A percentile compares a stretch with the other conserved stretches of the same genome.
These are phyloP conservation scores for Quercus gilva DNA, from an alignment of 306 rosid species.

Conservation along the genomic window DNA sequence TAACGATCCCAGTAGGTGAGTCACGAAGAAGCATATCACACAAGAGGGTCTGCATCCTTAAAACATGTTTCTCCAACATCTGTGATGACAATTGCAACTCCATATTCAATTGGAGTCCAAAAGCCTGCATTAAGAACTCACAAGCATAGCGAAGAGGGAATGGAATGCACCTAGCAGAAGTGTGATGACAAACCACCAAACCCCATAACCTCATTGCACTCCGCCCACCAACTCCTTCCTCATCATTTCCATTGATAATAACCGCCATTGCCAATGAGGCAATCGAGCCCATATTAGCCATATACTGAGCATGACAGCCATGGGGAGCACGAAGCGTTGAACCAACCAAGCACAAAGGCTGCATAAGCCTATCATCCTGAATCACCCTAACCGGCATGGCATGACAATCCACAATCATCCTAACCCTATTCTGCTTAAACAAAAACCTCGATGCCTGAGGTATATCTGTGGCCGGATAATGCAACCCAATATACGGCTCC, in stretches of 20 bases:
- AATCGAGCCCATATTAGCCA: constrained; percentile 95
- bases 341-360: constrained; percentile 90
- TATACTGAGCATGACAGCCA: constrained; percentile 92
- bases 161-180: constrained; percentile 79
- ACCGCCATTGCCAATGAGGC: constrained; percentile 91
- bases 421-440: constrained; percentile 91
- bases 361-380: constrained; percentile 74
- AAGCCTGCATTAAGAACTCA: constrained; percentile 96
- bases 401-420: constrained; percentile 94
- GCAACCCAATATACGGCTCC: constrained; percentile 94
- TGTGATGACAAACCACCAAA: constrained; percentile 95
- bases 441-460: constrained; percentile 98
- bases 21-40: constrained; percentile 98
- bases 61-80: constrained; percentile 74
- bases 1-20: constrained; percentile 80
- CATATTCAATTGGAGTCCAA: constrained; percentile 92
- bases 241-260: constrained; percentile 76
- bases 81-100: constrained; percentile 81
- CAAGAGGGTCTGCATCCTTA: constrained; percentile 88
- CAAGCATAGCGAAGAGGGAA: constrained; percentile 93
- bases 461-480: constrained; percentile 92
- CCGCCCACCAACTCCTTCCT: constrained; percentile 50
- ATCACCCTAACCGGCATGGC: constrained; percentile 64
- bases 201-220: constrained; percentile 82
- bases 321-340: constrained; percentile 94